These are phyloP conservation scores for Heliamphora exappendiculata DNA, from an alignment of 148 eudicot species.

Conservation along the genomic window DNA sequence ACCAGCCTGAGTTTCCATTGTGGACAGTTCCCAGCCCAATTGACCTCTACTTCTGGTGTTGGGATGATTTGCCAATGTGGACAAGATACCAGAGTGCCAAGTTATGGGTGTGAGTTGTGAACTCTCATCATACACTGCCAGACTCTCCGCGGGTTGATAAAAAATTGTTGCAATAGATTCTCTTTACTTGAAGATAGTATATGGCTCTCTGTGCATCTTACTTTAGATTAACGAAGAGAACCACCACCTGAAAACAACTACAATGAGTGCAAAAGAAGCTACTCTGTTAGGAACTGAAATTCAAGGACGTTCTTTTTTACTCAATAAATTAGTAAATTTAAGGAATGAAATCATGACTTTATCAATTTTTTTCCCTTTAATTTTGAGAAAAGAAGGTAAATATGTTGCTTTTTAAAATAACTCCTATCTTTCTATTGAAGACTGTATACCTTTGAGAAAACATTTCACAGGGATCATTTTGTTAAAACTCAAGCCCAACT, in stretches of 20 bases:
- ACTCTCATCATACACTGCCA: too few species aligned
- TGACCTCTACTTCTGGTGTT: not conserved
- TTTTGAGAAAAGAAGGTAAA: too few species aligned
- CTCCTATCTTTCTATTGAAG: too few species aligned
- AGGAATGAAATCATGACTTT: not conserved
- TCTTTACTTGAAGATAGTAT: not conserved
- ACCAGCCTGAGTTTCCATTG: not conserved
- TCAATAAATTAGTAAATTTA: not conserved
- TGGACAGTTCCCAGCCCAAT: not conserved
- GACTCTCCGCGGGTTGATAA: too few species aligned
- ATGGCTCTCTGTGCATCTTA: not conserved
- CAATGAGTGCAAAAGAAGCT: too few species aligned
- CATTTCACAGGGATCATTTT: not conserved
- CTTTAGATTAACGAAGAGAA: too few species aligned
- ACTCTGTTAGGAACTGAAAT: too few species aligned
- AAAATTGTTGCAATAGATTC: not conserved
- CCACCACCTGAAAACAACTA: too few species aligned
- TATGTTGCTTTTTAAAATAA: too few species aligned
- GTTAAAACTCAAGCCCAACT: conserved; percentile 36
- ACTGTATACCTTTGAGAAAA: too few species aligned
- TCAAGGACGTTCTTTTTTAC: not conserved
- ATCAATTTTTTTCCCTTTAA: too few species aligned
- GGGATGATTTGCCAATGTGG: not conserved
- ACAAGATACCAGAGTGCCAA: not conserved
- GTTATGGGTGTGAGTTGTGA: too few species aligned